Evolutionary conservation across 2,329 filamentous ascomycete genomes (phyloP).

Genomic region (Trichoderma polysporum): DNA sequence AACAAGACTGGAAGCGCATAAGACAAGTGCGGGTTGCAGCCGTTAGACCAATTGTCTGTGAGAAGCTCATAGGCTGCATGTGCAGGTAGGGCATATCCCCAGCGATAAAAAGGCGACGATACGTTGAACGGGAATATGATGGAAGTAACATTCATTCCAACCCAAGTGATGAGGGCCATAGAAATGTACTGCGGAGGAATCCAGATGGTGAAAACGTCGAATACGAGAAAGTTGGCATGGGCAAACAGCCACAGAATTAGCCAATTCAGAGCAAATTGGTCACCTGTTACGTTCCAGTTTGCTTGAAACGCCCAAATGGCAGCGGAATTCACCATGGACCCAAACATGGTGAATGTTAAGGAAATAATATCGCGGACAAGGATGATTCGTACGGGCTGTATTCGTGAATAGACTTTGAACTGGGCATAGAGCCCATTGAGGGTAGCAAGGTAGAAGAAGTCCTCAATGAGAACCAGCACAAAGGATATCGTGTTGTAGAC

Average conservation of each 20-base stretch:
- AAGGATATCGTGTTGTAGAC: conserved; percentile 30
- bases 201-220: conserved; percentile 29
- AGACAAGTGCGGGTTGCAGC: conserved; percentile 26
- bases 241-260: conserved; percentile 26
- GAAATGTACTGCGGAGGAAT: conserved; percentile 25
- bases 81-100: conserved; percentile 24
- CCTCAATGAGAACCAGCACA: conserved; percentile 28
- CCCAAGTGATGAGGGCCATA: conserved; percentile 26
- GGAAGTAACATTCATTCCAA: conserved; percentile 26
- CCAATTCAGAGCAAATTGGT: conserved; percentile 25
- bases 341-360: conserved; percentile 23
- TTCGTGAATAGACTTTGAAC: conserved; percentile 26
- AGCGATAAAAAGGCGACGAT: conserved; percentile 24
- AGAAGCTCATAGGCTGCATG: conserved; percentile 25
- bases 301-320: conserved; percentile 25
- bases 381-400: conserved; percentile 21
- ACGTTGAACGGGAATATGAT: conserved; percentile 25
- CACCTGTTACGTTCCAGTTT: conserved; percentile 21
- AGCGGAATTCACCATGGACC: conserved; percentile 21
- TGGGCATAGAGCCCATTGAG: conserved; percentile 27
- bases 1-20: conserved; percentile 26
- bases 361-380: conserved; percentile 24
- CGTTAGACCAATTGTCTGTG: conserved; percentile 25
- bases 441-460: conserved; percentile 28
- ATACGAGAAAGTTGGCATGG: conserved; percentile 25